Percentiles rank a stretch among this genome's conserved stretches.
These are phyloP conservation scores for Aspergillus oerlinghausenensis DNA, from an alignment of 2,329 filamentous ascomycete species.

Conservation along the genomic window DNA sequence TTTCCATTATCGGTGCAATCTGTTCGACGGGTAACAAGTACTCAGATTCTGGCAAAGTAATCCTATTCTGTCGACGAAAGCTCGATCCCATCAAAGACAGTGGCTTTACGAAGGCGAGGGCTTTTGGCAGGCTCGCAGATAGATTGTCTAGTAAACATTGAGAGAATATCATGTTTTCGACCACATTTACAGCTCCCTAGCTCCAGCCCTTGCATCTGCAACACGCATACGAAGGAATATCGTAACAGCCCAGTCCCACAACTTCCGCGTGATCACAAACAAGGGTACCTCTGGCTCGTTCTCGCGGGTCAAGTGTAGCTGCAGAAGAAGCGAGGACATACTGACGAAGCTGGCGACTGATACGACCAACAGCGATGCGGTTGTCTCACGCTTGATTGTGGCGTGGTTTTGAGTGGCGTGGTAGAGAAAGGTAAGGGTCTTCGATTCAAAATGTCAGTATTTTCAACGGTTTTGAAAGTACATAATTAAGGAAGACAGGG, in stretches of 20 bases:
- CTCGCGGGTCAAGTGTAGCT: slow-evolving; percentile 60
- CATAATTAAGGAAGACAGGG: neutral
- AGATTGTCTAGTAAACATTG: neutral
- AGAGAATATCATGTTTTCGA: neutral
- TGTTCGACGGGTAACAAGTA: neutral
- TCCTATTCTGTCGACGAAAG: neutral
- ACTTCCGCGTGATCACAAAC: slow-evolving; percentile 45
- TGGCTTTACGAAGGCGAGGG: too few relatives aligned
- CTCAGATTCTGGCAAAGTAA: neutral
- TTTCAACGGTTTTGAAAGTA: neutral
- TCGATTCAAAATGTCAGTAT: slow-evolving; percentile 3
- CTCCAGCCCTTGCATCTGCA: slow-evolving; percentile 20
- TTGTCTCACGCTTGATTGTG: slow-evolving; percentile 74
- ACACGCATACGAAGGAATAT: slow-evolving; percentile 34
- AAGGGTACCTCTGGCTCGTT: slow-evolving; percentile 60
- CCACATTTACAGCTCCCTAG: slow-evolving; percentile 19
- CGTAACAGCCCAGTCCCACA: slow-evolving; percentile 35
- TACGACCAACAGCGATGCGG: slow-evolving; percentile 71
- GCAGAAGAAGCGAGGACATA: slow-evolving; percentile 64
- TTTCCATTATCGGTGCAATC: neutral
- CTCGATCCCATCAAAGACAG: too few relatives aligned
- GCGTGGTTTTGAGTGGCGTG: slow-evolving; percentile 74
- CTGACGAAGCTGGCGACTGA: slow-evolving; percentile 72
- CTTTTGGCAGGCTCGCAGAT: too few relatives aligned
- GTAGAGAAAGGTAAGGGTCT: slow-evolving; percentile 70